Conservation (phyloP, 495 filamentous ascomycete species). For the Friedmanniomyces simplex region DNA sequence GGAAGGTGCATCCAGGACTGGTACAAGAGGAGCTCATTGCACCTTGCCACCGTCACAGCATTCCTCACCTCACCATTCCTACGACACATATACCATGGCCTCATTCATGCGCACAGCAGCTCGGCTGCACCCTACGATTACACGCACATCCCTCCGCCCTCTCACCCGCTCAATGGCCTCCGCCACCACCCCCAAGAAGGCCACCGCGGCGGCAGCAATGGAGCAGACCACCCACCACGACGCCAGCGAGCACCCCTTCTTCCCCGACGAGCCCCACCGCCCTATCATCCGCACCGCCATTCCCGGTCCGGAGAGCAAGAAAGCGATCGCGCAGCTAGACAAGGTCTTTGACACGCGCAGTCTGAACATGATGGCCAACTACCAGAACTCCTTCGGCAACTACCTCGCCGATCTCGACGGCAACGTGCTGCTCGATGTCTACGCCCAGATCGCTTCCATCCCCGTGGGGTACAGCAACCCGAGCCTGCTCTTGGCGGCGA, state of each 20-base stretch:
- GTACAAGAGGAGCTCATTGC: background rate
- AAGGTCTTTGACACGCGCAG: constrained; percentile 87
- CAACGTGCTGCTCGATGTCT: constrained; percentile 52
- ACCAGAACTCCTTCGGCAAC: constrained; percentile 54
- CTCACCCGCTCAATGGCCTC: constrained; percentile 13
- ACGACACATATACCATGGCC: constrained; percentile 11
- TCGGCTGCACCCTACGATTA: constrained; percentile 12
- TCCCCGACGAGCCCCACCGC: constrained; percentile 57
- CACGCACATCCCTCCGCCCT: background rate
- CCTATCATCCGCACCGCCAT: constrained; percentile 64
- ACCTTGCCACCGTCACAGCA: background rate
- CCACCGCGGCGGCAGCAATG: constrained; percentile 16
- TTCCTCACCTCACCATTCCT: background rate
- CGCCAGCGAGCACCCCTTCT: constrained; percentile 26
- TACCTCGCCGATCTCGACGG: constrained; percentile 85
- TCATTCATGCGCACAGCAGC: constrained; percentile 15
- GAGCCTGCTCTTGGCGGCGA: constrained; percentile 56
- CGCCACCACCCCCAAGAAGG: constrained; percentile 13
- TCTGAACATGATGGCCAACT: constrained; percentile 87
- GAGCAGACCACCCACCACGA: constrained; percentile 7
- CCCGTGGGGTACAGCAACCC: constrained; percentile 97
- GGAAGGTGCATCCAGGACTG: background rate
- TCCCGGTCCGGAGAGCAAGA: constrained; percentile 68
- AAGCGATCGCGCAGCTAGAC: constrained; percentile 61
- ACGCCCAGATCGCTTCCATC: constrained; percentile 95